A percentile compares a stretch with the other conserved stretches of the same genome.
phyloP scores from a whole-genome alignment of 2,329 filamentous ascomycete genomes.

The Colletotrichum cordylinicola region DNA sequence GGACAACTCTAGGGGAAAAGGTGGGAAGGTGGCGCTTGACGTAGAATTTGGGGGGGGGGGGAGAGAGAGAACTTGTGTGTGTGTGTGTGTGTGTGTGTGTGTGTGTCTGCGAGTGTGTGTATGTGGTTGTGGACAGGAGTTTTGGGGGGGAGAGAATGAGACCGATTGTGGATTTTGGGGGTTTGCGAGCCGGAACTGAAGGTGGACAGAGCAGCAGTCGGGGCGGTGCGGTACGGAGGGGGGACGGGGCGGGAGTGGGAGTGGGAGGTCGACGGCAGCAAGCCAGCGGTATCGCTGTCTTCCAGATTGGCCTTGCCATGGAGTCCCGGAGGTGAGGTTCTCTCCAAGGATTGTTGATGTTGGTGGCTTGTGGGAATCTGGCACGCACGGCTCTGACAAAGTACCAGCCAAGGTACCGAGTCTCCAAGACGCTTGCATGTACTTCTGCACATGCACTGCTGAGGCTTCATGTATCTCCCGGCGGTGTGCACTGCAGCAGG shows the following conservation, averaged over 20 bases:
- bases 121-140: background rate
- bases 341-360: background rate
- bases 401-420: background rate
- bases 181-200: background rate
- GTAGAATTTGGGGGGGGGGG: slow-evolving; percentile 5
- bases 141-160: background rate
- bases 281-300: background rate
- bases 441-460: background rate
- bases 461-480: background rate
- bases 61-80: background rate
- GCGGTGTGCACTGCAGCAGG: background rate
- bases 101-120: too few relatives aligned
- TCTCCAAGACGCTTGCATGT: background rate
- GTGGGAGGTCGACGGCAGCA: background rate
- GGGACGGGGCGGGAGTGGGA: background rate
- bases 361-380: background rate
- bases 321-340: background rate
- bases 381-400: background rate
- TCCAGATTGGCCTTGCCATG: background rate
- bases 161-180: background rate
- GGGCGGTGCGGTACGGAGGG: background rate
- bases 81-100: too few relatives aligned
- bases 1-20: background rate
- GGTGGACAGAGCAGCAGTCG: background rate
- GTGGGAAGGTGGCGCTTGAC: background rate